Evolutionary conservation across 495 filamentous ascomycete genomes (phyloP).

Genomic region (Apodospora peruviana): DNA sequence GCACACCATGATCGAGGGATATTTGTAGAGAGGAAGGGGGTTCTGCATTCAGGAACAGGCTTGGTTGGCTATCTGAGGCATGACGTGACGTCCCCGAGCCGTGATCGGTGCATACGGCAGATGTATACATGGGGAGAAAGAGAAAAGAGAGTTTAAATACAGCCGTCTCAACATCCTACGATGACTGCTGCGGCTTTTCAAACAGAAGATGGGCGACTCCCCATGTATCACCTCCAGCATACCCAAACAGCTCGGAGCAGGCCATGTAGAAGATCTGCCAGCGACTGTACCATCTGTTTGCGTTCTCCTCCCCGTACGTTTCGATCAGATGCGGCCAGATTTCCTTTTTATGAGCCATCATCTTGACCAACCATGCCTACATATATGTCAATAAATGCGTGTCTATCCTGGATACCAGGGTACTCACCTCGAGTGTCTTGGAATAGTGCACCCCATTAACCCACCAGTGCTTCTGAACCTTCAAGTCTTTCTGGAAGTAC

Average conservation of each 20-base stretch:
- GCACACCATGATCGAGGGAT: not conserved
- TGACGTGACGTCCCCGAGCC: no score
- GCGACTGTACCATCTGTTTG: slow-evolving; percentile 54
- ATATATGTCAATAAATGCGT: not conserved
- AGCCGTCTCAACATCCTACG: not conserved
- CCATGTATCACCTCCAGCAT: slow-evolving; percentile 56
- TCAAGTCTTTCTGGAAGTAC: slow-evolving; percentile 59
- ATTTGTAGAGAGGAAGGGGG: no score
- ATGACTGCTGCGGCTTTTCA: slow-evolving; percentile 33
- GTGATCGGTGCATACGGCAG: no score
- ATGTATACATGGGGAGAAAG: no score
- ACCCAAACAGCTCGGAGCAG: slow-evolving; percentile 60
- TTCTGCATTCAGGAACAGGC: not conserved
- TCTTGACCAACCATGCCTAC: slow-evolving; percentile 19
- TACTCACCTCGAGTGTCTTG: slow-evolving; percentile 54
- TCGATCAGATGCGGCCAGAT: slow-evolving; percentile 56
- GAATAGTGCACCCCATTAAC: slow-evolving; percentile 59
- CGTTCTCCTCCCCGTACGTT: slow-evolving; percentile 53
- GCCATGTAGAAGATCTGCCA: slow-evolving; percentile 69
- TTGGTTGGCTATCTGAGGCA: not conserved
- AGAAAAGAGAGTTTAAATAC: not conserved
- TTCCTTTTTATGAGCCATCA: slow-evolving; percentile 44
- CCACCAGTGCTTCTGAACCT: slow-evolving; percentile 58
- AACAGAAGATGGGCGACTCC: slow-evolving; percentile 60
- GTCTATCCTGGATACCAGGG: not conserved